phyloP scores from a whole-genome alignment of 78 protist genomes.

The Tieghemostelium lacteum region DNA sequence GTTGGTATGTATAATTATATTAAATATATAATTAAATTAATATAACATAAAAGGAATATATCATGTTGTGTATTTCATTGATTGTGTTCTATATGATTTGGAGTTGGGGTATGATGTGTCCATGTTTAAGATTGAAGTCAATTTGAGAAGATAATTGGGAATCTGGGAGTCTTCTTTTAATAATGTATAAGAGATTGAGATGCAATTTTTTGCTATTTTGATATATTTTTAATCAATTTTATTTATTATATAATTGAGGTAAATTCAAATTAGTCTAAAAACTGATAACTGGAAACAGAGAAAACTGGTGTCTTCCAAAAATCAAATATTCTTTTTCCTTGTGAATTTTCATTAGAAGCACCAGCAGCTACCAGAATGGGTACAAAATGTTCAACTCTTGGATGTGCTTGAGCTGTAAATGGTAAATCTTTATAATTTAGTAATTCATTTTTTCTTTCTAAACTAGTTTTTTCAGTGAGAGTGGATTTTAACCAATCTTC shows the following conservation, averaged over 20 bases:
- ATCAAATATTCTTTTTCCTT: background rate
- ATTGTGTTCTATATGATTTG: no score
- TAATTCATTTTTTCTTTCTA: conserved; percentile 2
- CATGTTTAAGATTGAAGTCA: no score
- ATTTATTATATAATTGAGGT: no score
- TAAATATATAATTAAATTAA: no score
- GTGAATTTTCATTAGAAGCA: background rate
- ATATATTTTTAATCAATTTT: no score
- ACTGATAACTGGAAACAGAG: conserved; percentile 10
- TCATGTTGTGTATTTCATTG: no score
- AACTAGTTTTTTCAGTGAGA: background rate
- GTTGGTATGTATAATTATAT: no score
- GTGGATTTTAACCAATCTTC: background rate
- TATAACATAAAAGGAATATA: no score
- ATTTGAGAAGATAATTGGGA: no score
- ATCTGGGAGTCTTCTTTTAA: no score
- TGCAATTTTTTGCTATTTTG: no score
- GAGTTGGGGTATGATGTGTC: no score
- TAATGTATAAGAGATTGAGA: background rate
- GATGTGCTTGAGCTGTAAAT: conserved; percentile 15
- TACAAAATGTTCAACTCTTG: conserved; percentile 36
- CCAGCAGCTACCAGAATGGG: conserved; percentile 35
- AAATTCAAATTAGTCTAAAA: background rate
- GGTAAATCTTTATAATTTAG: conserved; percentile 7
- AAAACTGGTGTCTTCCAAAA: conserved; percentile 27